phyloP scores from a whole-genome alignment of 1,284 basidiomycete species.

The Ganoderma lucidum region DNA sequence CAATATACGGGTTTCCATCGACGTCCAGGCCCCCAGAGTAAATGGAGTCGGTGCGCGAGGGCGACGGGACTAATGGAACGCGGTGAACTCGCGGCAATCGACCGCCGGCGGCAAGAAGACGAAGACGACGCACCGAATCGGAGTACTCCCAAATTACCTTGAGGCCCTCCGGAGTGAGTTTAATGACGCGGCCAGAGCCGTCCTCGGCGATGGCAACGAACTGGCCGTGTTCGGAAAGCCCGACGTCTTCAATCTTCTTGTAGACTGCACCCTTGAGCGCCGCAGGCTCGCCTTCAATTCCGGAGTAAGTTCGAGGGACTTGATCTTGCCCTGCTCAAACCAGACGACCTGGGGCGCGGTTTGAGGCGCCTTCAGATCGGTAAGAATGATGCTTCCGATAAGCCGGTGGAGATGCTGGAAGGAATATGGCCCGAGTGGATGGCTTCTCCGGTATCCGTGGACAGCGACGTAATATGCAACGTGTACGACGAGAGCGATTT shows the following conservation, averaged over 20 bases:
- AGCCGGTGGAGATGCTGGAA: conserved; percentile 59
- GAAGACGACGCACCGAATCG: conserved; percentile 54
- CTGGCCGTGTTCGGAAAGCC: conserved; percentile 54
- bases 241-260: conserved; percentile 62
- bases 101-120: conserved; percentile 13
- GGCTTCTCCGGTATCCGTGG: conserved; percentile 61
- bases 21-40: conserved; percentile 71
- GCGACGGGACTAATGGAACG: conserved; percentile 46
- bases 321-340: conserved; percentile 70
- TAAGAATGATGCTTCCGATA: conserved; percentile 52
- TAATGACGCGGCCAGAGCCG: conserved; percentile 64
- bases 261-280: conserved; percentile 53
- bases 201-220: conserved; percentile 62
- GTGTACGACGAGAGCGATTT: conserved; percentile 71
- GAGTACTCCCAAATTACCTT: conserved; percentile 65
- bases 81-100: conserved; percentile 4
- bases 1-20: conserved; percentile 67
- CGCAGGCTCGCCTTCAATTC: conserved; percentile 57
- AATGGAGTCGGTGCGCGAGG: conserved; percentile 53
- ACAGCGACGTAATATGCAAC: conserved; percentile 69
- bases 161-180: conserved; percentile 53
- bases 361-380: conserved; percentile 33
- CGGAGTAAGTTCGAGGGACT: conserved; percentile 60
- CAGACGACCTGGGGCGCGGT: conserved; percentile 61
- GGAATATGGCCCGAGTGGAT: conserved; percentile 62